Evolutionary conservation across 345 rosid species (phyloP), one percentile per base, ranked within the genome.

Genomic region (Mangifera indica): DNA sequence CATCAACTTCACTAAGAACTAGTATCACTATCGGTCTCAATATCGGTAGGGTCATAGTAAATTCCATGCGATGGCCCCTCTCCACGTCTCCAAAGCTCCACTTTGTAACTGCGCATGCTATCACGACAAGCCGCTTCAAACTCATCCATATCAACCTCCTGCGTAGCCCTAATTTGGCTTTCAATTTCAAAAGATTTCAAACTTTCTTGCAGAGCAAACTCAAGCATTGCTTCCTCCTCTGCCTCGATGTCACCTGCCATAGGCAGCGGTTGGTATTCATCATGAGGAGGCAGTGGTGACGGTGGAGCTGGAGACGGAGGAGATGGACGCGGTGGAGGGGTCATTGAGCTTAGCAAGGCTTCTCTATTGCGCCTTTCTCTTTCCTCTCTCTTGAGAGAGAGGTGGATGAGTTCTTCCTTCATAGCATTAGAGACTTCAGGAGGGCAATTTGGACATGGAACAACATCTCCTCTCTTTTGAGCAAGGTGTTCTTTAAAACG

Each of bases 401-500:
- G 20, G 3, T 26, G 15, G 13, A 32, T 13, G 14, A 67, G 44
- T 2, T 34, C 25, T 13, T 51, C 3, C 21, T 10, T 18, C 59
- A 67, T 67, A 10, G 17, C 22, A 3, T 25, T 12, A 14, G 54
- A 22, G 25, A 67, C 14, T n/a, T 67, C 45, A 2, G 14, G 20
- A 7, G 70, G 60, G 60, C 70, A 67, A 1, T 3, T 18, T 2
- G 5, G 5, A 46, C 66, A 46, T 2, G 44, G 45, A 13, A 60
- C 5, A 10, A 70, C 74, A n/a, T 70, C 66, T 0, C 26, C 44
- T 45, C 57, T 29, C 42, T 26, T 52, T 1, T 34, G 24, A 3
- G 61, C 71, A 29, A 67, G 48, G 22, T 67, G 71, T 37, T 67
- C 26, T 15, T 29, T 67, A 60, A 67, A 51, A 20, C 61, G 58